These are phyloP conservation scores for Cryptosporidium xiaoi DNA, from an alignment of 169 alveolate genomes.

Conservation along the genomic window DNA sequence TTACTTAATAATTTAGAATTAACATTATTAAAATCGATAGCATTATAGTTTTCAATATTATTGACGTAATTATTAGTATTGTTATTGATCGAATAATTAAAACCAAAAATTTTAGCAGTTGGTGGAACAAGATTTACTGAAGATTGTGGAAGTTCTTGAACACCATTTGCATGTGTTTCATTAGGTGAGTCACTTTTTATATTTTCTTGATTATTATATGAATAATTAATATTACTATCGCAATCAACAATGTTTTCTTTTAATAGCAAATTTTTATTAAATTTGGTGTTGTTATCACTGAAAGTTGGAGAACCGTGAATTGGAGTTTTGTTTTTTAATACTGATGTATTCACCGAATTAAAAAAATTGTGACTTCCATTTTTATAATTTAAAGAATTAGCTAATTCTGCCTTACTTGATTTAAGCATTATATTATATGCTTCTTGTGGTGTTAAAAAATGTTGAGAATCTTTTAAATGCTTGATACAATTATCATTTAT, in stretches of 20 bases:
- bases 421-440: conserved; percentile 49
- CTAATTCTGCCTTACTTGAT: conserved; percentile 22
- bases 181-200: neutral
- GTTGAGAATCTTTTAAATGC: conserved; percentile 36
- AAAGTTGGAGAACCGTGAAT: conserved; percentile 29
- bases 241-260: neutral
- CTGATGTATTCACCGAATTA: conserved; percentile 1
- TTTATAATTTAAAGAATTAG: neutral
- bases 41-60: too few species aligned
- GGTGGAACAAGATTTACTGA: conserved; percentile 63
- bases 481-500: conserved; percentile 18
- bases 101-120: conserved; percentile 19
- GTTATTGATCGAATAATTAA: neutral
- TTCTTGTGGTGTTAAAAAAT: conserved; percentile 61
- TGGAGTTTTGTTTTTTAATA: neutral
- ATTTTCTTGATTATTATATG: neutral
- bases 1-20: too few species aligned
- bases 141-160: conserved; percentile 22
- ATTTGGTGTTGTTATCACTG: neutral
- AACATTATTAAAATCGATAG: too few species aligned
- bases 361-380: neutral
- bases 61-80: conserved; percentile 3
- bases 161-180: neutral
- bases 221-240: neutral
- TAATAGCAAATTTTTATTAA: too few species aligned